A percentile compares a stretch with the other conserved stretches of the same genome.
These are phyloP conservation scores for Colletotrichum sansevieriae DNA, from an alignment of 2,329 filamentous ascomycete species.

Conservation along the genomic window DNA sequence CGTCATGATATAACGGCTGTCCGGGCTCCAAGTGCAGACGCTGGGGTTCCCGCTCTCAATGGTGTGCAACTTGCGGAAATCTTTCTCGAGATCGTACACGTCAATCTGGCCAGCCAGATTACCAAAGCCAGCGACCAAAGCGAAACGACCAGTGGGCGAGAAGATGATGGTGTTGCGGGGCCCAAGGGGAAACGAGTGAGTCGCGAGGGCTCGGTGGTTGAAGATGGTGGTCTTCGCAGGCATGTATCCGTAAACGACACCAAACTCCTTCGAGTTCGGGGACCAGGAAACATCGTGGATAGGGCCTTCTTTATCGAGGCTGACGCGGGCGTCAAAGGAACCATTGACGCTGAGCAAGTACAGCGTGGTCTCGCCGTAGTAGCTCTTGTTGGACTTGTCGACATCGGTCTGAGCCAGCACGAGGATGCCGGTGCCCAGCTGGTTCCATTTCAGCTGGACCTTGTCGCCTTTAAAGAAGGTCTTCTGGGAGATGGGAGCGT, in stretches of 20 bases:
- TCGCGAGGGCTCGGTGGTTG: constrained; percentile 86
- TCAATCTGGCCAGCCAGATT: constrained; percentile 98
- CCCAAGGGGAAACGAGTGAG: constrained; percentile 86
- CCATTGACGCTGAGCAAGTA: constrained; percentile 94
- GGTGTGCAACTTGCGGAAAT: constrained; percentile 91
- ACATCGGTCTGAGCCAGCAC: constrained; percentile 98
- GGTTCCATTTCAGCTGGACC: constrained; percentile 98
- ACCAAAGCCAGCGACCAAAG: constrained; percentile 94
- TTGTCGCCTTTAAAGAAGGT: constrained; percentile 99
- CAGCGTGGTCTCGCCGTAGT: constrained; percentile 98
- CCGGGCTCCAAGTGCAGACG: constrained; percentile 96
- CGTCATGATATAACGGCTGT: constrained; percentile 94
- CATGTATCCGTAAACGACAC: constrained; percentile 98
- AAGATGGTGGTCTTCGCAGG: constrained; percentile 99
- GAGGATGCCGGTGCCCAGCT: constrained; percentile 88
- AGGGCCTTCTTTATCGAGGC: constrained; percentile 95
- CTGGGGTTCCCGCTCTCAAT: constrained; percentile 97
- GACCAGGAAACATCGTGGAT: constrained; percentile 99
- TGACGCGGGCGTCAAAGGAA: constrained; percentile 90
- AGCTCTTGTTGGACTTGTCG: constrained; percentile 98
- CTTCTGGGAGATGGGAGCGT: constrained; percentile 89
- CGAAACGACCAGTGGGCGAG: constrained; percentile 92
- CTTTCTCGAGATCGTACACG: constrained; percentile 94
- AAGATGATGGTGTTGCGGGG: constrained; percentile 97
- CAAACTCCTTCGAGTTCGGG: constrained; percentile 96